Conservation (phyloP, 2,329 filamentous ascomycete genomes). For the Juglanconis juglandina region DNA sequence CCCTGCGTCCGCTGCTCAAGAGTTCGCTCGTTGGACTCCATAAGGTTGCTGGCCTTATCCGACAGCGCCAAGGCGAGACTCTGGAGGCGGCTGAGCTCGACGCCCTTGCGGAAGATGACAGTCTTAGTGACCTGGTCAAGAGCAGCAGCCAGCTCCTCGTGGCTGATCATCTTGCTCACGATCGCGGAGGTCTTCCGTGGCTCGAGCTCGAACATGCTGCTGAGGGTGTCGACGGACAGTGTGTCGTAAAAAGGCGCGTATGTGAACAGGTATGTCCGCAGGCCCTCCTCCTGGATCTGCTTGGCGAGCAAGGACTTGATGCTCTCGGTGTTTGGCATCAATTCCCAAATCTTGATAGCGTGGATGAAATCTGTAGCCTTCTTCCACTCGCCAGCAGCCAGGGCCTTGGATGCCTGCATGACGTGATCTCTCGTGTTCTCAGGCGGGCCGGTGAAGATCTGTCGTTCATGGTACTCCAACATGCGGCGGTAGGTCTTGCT, state of each 20-base stretch:
- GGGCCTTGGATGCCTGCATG: slow-evolving; percentile 96
- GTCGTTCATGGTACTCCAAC: slow-evolving; percentile 98
- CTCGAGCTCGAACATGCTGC: slow-evolving; percentile 92
- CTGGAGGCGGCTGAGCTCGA: slow-evolving; percentile 93
- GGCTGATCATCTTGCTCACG: slow-evolving; percentile 98
- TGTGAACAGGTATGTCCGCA: slow-evolving; percentile 97
- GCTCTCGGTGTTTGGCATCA: slow-evolving; percentile 87
- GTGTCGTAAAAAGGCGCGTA: slow-evolving; percentile 99
- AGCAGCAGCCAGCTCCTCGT: slow-evolving; percentile 94
- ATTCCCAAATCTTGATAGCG: slow-evolving; percentile 99
- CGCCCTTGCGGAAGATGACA: slow-evolving; percentile 98
- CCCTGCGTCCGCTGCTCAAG: slow-evolving; percentile 96
- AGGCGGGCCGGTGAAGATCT: slow-evolving; percentile 96
- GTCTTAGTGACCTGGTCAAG: slow-evolving; percentile 96
- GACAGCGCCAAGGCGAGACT: slow-evolving; percentile 89
- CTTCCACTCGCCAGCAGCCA: slow-evolving; percentile 98
- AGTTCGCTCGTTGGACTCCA: slow-evolving; percentile 96
- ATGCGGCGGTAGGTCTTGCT: slow-evolving; percentile 99
- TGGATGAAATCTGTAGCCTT: slow-evolving; percentile 91
- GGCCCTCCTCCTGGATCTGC: slow-evolving; percentile 97
- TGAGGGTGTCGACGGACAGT: slow-evolving; percentile 78
- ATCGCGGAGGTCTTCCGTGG: slow-evolving; percentile 89
- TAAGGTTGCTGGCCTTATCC: slow-evolving; percentile 93
- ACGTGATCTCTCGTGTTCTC: slow-evolving; percentile 99
- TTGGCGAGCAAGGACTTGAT: slow-evolving; percentile 97